Evolutionary conservation across 2,329 filamentous ascomycete genomes (phyloP).

Genomic region (Phialophora expanda): DNA sequence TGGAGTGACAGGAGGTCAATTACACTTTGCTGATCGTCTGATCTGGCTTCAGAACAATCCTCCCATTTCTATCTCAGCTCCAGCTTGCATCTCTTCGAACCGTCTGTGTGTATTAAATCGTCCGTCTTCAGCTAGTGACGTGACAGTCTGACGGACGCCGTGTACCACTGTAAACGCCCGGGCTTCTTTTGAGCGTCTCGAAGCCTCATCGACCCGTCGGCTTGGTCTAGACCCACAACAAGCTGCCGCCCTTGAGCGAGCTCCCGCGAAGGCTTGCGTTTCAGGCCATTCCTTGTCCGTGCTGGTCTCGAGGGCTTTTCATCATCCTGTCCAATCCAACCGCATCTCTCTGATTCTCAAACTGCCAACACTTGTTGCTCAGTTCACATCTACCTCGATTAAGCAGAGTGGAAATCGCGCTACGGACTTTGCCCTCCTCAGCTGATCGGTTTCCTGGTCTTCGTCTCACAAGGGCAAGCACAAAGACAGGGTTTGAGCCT

Average conservation of each 20-base stretch:
- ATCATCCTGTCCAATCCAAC: not conserved
- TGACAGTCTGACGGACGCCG: not conserved
- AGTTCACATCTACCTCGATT: not conserved
- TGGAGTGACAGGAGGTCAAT: not conserved
- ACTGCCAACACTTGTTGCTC: not conserved
- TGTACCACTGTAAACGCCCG: not conserved
- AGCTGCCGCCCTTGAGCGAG: not conserved
- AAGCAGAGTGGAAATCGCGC: constrained; percentile 8
- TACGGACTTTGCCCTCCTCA: constrained; percentile 4
- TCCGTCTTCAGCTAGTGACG: not conserved
- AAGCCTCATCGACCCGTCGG: not conserved
- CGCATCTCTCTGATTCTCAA: constrained; percentile 1
- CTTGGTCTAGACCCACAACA: not conserved
- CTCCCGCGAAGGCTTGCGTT: constrained; percentile 22
- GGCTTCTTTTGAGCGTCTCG: not conserved
- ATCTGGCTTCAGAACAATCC: not conserved
- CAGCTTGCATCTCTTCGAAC: not conserved
- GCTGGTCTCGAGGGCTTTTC: not conserved
- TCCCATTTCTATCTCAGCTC: not conserved
- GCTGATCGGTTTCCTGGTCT: constrained; percentile 3
- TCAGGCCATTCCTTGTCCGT: constrained; percentile 27
- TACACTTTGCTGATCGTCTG: not conserved
- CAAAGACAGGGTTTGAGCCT: not conserved
- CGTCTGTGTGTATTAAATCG: not conserved
- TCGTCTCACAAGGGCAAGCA: constrained; percentile 1